Evolutionary conservation across 345 rosid species (phyloP).

Genomic region (Rhodamnia rubescens): DNA sequence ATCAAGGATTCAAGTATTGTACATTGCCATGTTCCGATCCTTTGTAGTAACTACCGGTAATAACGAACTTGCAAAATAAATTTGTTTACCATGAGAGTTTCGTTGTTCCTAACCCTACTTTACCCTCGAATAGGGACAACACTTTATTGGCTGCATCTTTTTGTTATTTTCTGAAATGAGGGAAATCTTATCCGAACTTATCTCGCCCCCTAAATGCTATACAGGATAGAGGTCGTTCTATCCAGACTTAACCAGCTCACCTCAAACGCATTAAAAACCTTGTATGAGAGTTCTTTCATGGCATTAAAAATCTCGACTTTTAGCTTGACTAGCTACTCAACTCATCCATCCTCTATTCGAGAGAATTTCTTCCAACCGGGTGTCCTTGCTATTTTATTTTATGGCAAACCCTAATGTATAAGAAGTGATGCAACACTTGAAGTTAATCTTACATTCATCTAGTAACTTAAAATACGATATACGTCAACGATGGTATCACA

Average conservation of each 20-base stretch:
- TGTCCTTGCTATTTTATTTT: not conserved
- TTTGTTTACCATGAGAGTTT: not conserved
- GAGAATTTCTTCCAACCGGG: not conserved
- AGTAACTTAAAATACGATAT: not conserved
- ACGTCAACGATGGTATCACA: not conserved
- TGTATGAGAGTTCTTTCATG: not conserved
- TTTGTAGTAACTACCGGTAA: not conserved
- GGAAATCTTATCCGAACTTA: not conserved
- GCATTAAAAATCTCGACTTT: not conserved
- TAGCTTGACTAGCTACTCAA: not conserved
- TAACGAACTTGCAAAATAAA: not conserved
- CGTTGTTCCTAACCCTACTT: not conserved
- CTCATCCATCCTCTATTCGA: not conserved
- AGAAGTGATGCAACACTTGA: not conserved
- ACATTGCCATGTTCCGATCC: rapidly evolving
- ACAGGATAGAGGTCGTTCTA: not conserved
- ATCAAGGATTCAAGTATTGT: not conserved
- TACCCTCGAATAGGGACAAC: not conserved
- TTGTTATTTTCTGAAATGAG: not conserved
- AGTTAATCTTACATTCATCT: not conserved
- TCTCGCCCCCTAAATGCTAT: not conserved
- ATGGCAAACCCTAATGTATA: not conserved
- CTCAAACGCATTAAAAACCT: not conserved
- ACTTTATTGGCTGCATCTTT: not conserved
- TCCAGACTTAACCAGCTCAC: not conserved